These are phyloP conservation scores for Pelargonium fulgidum DNA, from an alignment of 441 rosid species.

Conservation along the genomic window DNA sequence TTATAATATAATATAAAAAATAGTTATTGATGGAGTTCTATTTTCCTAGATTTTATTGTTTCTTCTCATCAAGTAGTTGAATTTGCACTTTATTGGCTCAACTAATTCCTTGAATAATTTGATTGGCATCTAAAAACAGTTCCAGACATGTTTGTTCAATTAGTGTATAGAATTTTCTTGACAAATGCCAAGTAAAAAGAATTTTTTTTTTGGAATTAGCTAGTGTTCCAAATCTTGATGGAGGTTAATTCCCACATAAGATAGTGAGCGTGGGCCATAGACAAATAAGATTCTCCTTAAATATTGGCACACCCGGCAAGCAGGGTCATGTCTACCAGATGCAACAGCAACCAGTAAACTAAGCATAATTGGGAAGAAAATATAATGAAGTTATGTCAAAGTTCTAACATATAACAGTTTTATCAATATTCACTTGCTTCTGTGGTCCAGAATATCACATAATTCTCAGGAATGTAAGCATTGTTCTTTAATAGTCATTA, in stretches of 20 bases:
- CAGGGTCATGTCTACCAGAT: neutral
- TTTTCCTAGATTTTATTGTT: neutral
- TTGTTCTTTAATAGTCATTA: slow-evolving; percentile 5
- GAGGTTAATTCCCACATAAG: neutral
- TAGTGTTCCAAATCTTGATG: neutral
- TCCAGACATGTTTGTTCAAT: neutral
- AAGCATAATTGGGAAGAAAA: slow-evolving; percentile 3
- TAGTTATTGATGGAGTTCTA: neutral
- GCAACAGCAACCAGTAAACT: neutral
- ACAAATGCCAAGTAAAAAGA: too few species aligned
- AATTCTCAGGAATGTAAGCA: neutral
- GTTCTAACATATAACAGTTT: neutral
- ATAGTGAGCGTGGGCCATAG: neutral
- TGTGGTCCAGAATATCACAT: neutral
- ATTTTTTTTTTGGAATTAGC: too few species aligned
- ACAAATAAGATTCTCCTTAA: neutral
- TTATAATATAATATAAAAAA: neutral
- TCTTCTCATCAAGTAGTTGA: neutral
- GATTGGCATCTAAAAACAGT: neutral
- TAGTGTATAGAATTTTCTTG: too few species aligned
- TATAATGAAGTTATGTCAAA: neutral
- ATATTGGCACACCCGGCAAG: neutral
- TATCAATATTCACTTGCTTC: neutral
- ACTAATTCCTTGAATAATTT: neutral
- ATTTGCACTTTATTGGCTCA: neutral